phyloP scores from a whole-genome alignment of 495 filamentous ascomycete species.

The Podospora conica region DNA sequence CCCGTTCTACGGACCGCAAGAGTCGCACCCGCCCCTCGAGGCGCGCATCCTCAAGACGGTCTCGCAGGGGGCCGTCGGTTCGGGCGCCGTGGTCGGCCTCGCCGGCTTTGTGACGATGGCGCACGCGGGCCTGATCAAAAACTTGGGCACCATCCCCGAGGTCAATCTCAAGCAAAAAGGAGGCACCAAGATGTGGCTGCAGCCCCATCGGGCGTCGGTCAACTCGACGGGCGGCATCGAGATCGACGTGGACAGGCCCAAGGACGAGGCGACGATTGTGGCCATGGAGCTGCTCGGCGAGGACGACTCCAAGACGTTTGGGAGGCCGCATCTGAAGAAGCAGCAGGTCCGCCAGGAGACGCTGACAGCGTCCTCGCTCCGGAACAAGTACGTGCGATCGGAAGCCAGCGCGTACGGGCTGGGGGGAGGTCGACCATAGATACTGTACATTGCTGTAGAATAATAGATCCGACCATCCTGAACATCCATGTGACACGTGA shows the following conservation, averaged over 20 bases:
- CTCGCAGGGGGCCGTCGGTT: constrained; percentile 7
- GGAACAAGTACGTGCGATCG: not conserved
- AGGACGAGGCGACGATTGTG: constrained; percentile 42
- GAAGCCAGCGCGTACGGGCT: constrained; percentile 5
- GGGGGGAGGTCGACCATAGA: not conserved
- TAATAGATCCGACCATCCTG: not conserved
- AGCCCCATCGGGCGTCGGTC: constrained; percentile 49
- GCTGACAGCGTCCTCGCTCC: not conserved
- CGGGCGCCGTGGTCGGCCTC: constrained; percentile 35
- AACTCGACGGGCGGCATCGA: constrained; percentile 54
- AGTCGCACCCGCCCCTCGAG: constrained; percentile 52
- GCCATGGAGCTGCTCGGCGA: constrained; percentile 43
- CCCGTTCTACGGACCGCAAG: constrained; percentile 73
- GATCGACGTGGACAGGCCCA: constrained; percentile 43
- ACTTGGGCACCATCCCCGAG: constrained; percentile 18
- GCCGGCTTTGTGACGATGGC: constrained; percentile 42
- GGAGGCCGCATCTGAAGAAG: constrained; percentile 7
- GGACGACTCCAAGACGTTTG: constrained; percentile 23
- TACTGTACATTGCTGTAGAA: not conserved
- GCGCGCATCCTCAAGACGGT: constrained; percentile 62
- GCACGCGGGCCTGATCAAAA: constrained; percentile 25
- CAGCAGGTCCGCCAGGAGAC: not conserved
- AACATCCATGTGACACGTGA: not conserved
- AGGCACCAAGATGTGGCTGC: constrained; percentile 61
- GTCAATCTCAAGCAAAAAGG: constrained; percentile 57